Conservation (phyloP, 805 yeast species). For the Priceomyces carsonii region DNA sequence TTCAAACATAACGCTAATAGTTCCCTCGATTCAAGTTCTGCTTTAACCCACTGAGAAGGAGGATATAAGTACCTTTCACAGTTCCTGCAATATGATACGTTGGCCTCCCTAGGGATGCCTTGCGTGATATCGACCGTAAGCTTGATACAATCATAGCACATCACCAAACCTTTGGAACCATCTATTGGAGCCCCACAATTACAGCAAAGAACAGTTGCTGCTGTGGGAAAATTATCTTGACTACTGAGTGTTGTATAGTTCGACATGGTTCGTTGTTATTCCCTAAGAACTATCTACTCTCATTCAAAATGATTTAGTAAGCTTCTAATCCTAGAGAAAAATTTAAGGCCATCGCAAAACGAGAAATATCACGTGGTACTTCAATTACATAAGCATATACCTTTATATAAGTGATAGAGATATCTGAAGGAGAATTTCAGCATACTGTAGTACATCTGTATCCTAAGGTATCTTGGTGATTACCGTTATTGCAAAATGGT, state of each 20-base stretch:
- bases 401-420: too few species aligned
- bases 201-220: slow-evolving; percentile 92
- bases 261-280: slow-evolving; percentile 37
- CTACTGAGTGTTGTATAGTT: slow-evolving; percentile 45
- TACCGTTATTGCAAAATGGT: slow-evolving; percentile 3
- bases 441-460: too few species aligned
- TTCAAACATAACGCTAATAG: slow-evolving; percentile 86
- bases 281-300: too few species aligned
- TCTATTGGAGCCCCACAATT: slow-evolving; percentile 99
- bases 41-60: slow-evolving; percentile 89
- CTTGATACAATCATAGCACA: slow-evolving; percentile 97
- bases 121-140: slow-evolving; percentile 91
- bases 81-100: slow-evolving; percentile 91
- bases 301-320: too few species aligned
- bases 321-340: too few species aligned
- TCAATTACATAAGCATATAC: too few species aligned
- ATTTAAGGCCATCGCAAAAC: too few species aligned
- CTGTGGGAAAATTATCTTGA: slow-evolving; percentile 31
- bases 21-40: slow-evolving; percentile 90
- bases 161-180: slow-evolving; percentile 87
- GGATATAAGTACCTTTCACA: slow-evolving; percentile 97
- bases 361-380: too few species aligned
- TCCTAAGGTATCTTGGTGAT: too few species aligned
- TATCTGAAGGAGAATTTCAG: too few species aligned
- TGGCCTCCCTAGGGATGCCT: slow-evolving; percentile 90